These are phyloP conservation scores for Pseudocercospora vitis DNA, from an alignment of 2,329 filamentous ascomycete species.

Conservation along the genomic window DNA sequence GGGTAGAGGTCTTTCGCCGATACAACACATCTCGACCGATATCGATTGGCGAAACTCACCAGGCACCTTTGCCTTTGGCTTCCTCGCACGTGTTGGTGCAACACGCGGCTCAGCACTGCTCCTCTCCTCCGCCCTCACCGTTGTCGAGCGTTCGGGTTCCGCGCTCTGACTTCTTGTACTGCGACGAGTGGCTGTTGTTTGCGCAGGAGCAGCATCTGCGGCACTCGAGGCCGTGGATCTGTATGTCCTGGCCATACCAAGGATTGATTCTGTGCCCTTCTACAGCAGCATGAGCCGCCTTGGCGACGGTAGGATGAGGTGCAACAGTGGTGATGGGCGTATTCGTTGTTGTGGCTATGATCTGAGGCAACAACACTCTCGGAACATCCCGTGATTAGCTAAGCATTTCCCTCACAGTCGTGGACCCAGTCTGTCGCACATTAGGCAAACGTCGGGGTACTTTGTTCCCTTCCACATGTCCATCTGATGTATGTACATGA, in stretches of 20 bases:
- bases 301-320: not conserved
- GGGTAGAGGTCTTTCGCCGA: too few relatives aligned
- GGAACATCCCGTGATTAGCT: too few relatives aligned
- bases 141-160: constrained; percentile 5
- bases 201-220: constrained; percentile 5
- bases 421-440: too few relatives aligned
- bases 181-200: constrained; percentile 14
- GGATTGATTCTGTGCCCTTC: not conserved
- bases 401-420: too few relatives aligned
- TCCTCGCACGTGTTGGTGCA: constrained; percentile 5
- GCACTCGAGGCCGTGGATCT: constrained; percentile 11
- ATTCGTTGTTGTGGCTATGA: not conserved
- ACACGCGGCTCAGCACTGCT: not conserved
- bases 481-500: too few relatives aligned
- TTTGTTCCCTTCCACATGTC: too few relatives aligned
- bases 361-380: too few relatives aligned
- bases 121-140: not conserved
- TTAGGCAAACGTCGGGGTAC: too few relatives aligned
- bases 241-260: constrained; percentile 13
- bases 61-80: constrained; percentile 1
- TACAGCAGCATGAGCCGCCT: not conserved
- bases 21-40: not conserved
- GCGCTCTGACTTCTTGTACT: constrained; percentile 14
- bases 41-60: not conserved
- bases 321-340: not conserved